Percentiles rank a stretch among this genome's conserved stretches.
Conservation (phyloP, 306 rosid genomes). For the Fragaria iinumae region DNA sequence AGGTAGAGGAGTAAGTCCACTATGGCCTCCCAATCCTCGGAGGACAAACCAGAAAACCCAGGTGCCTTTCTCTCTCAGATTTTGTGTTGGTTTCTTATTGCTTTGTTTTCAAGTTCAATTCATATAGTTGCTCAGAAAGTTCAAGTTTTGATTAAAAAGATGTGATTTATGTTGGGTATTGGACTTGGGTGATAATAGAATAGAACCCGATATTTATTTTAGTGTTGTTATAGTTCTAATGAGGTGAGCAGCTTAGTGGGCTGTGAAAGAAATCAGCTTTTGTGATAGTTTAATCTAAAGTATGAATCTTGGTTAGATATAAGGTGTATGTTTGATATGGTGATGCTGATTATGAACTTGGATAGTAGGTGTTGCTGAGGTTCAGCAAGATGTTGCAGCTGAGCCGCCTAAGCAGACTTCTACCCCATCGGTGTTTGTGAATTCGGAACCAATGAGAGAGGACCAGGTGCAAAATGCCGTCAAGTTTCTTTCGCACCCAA, state of each 20-base stretch:
- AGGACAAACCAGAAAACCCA: constrained; percentile 33
- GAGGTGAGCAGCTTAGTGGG: neutral
- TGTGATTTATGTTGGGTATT: neutral
- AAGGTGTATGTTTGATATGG: neutral
- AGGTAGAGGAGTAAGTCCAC: constrained; percentile 19
- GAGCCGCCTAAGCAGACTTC: constrained; percentile 53
- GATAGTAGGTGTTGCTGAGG: constrained; percentile 40
- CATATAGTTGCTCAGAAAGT: neutral
- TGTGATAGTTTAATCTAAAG: neutral
- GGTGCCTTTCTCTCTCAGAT: constrained; percentile 27
- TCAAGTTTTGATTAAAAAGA: neutral
- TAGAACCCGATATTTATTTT: neutral
- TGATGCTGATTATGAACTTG: constrained; percentile 18
- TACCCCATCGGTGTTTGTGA: constrained; percentile 70
- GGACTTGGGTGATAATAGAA: neutral
- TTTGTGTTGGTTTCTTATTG: neutral
- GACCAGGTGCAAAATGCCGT: constrained; percentile 95
- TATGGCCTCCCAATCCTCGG: constrained; percentile 52
- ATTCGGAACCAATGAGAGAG: constrained; percentile 80
- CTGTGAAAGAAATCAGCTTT: neutral
- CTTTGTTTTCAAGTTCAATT: neutral
- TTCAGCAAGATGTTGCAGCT: constrained; percentile 48
- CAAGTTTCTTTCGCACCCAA: constrained; percentile 88
- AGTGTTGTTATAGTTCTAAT: neutral
- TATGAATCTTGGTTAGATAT: neutral